Conservation (phyloP, 768 basidiomycete genomes). For the Rubroboletus pulcherrimus region DNA sequence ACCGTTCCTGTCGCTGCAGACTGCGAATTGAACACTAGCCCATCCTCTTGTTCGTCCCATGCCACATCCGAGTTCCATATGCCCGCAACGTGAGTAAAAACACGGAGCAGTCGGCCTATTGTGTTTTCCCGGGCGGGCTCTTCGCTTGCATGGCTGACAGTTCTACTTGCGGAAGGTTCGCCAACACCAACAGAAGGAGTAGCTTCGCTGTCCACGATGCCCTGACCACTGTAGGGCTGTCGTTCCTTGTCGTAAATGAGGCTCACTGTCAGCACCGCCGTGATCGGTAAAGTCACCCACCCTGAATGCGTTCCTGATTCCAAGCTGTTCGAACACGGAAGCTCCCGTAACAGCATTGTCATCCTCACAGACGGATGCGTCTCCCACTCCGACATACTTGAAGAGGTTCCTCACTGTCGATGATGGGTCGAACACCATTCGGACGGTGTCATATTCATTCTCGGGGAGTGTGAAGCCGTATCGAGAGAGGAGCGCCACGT, state of each 20-base stretch:
- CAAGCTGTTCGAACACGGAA: constrained; percentile 6
- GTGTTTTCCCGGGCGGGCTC: constrained; percentile 12
- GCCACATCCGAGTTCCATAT: constrained; percentile 20
- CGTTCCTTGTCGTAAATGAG: constrained; percentile 24
- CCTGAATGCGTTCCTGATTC: constrained; percentile 28
- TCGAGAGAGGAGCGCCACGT: constrained; percentile 60
- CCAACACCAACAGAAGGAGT: constrained; percentile 1
- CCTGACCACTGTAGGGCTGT: constrained; percentile 14
- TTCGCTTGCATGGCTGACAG: constrained; percentile 5
- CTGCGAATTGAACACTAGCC: constrained; percentile 26
- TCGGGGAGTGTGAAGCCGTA: constrained; percentile 76
- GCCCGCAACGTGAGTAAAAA: constrained; percentile 21
- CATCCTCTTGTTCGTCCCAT: constrained; percentile 27
- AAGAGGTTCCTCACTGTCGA: constrained; percentile 13
- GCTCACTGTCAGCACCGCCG: constrained; percentile 16
- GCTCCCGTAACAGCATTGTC: constrained; percentile 18
- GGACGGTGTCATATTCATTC: constrained; percentile 63
- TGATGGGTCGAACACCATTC: constrained; percentile 26
- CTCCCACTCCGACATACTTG: constrained; percentile 8
- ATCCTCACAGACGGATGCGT: not conserved
- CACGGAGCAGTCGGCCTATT: constrained; percentile 10
- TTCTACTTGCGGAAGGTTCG: not conserved
- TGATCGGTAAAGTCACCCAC: constrained; percentile 22
- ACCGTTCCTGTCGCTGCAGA: constrained; percentile 15
- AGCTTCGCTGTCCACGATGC: constrained; percentile 10